phyloP scores from a whole-genome alignment of 805 yeast species.

The Metschnikowia anglica region DNA sequence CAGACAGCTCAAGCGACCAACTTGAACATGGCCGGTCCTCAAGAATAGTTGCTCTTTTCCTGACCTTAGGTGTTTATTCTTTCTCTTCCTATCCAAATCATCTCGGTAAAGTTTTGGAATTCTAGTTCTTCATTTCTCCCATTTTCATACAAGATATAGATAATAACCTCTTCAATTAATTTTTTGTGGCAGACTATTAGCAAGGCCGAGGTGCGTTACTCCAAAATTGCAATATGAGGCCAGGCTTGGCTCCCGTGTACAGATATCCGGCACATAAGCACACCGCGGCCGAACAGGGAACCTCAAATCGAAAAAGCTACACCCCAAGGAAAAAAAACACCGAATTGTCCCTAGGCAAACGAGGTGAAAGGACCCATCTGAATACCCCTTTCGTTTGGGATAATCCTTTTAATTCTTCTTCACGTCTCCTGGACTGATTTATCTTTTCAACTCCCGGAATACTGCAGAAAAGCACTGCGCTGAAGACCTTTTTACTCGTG shows the following conservation, averaged over 20 bases:
- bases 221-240: too few relatives aligned
- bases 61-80: too few relatives aligned
- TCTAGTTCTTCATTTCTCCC: too few relatives aligned
- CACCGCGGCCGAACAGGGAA: constrained; percentile 13
- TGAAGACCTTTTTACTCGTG: neutral
- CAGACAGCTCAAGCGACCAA: too few relatives aligned
- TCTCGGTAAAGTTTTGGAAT: too few relatives aligned
- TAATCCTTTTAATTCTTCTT: constrained; percentile 1
- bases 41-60: too few relatives aligned
- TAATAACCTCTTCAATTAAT: too few relatives aligned
- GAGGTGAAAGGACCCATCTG: constrained; percentile 6
- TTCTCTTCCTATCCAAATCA: too few relatives aligned
- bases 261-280: constrained; percentile 4
- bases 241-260: neutral
- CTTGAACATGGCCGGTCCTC: too few relatives aligned
- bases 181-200: too few relatives aligned
- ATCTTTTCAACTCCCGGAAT: neutral
- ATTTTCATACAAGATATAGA: too few relatives aligned
- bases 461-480: neutral
- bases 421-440: neutral
- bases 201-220: too few relatives aligned
- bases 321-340: constrained; percentile 4
- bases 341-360: constrained; percentile 7
- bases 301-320: constrained; percentile 7
- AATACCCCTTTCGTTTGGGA: constrained; percentile 3